Evolutionary conservation across 768 basidiomycete species (phyloP), one percentile per base, ranked within the genome.

Genomic region (Phylloporus sp.): DNA sequence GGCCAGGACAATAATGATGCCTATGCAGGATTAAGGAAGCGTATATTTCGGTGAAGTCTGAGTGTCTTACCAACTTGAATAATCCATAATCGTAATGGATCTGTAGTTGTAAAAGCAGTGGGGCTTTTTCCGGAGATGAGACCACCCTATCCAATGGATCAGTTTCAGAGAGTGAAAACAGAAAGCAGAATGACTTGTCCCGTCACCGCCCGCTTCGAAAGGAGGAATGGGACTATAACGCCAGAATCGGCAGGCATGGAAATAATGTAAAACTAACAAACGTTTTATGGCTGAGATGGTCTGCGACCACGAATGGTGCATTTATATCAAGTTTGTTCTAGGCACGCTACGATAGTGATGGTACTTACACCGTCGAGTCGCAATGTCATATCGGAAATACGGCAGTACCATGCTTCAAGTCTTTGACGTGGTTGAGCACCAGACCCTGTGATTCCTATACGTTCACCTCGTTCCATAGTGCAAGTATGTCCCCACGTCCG

Each of bases 1-100:
- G 2, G 88, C 85, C 45, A 84, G 88, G 34, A 77, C 69, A 44
- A 97, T 79, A 71, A 97, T 97, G 54, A 97, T 77, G 45, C 85
- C 88, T 88, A 58, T 6, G 6, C 12, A 12, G 5, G 4, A 13
- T 13, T 53, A 47, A 53, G 36, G 20, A 15, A 29, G 36, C 26
- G 22, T 32, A 2, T 7, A 6, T 34, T 16, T 41, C 23, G 10
- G 15, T 18, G 41, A 18, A 4, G 42, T 28, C 20, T 6, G 43
- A 7, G 47, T 24, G 10, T 65, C 80, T 53, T 55, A 88, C 88
- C 84, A 39, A 87, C 77, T 80, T 90, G 86, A 45, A 89, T 77
- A 49, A 86, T 84, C 85, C 85, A 90, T 64, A 89, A 63, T 15
- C 84, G 73, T 53, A 94, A 61, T 8, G 92, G 91, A 65, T 93